Evolutionary conservation across 2,329 filamentous ascomycete species (phyloP).

Genomic region (Gnomoniopsis sp.): DNA sequence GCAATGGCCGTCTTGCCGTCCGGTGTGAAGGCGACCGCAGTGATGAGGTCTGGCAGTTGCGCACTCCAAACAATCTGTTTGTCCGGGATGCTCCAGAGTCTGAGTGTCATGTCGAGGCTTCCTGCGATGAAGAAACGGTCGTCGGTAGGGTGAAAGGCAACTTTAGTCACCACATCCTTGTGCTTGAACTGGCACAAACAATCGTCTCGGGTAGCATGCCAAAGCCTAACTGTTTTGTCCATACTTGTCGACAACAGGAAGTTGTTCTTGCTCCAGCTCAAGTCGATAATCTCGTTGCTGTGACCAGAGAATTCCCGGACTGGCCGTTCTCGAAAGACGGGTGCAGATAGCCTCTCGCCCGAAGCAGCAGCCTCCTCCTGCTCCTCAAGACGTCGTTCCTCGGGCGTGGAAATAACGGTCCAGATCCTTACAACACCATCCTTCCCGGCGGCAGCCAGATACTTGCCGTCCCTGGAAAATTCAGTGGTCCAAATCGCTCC

Average conservation of each 20-base stretch:
- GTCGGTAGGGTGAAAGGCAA: slow-evolving; percentile 90
- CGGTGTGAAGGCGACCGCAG: slow-evolving; percentile 88
- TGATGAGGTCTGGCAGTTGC: slow-evolving; percentile 81
- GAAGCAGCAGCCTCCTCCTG: slow-evolving; percentile 55
- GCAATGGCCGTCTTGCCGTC: slow-evolving; percentile 89
- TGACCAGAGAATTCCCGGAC: slow-evolving; percentile 80
- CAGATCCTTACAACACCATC: slow-evolving; percentile 84
- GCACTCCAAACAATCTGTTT: slow-evolving; percentile 84
- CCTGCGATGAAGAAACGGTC: slow-evolving; percentile 96
- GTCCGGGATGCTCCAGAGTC: slow-evolving; percentile 96
- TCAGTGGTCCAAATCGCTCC: slow-evolving; percentile 88
- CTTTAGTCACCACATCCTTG: slow-evolving; percentile 90
- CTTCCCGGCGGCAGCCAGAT: slow-evolving; percentile 87
- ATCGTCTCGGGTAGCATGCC: slow-evolving; percentile 82
- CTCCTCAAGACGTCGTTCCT: slow-evolving; percentile 73
- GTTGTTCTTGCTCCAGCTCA: slow-evolving; percentile 99
- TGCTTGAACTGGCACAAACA: slow-evolving; percentile 94
- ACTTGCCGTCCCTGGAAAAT: slow-evolving; percentile 89
- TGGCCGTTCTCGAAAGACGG: slow-evolving; percentile 81
- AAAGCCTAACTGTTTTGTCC: slow-evolving; percentile 94
- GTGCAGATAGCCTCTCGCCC: slow-evolving; percentile 73
- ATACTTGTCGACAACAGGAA: slow-evolving; percentile 94
- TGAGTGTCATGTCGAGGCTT: slow-evolving; percentile 80
- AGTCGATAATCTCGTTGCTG: slow-evolving; percentile 77
- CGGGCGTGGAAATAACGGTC: slow-evolving; percentile 77